phyloP scores from a whole-genome alignment of 495 filamentous ascomycete genomes.

The Arthonia radiata region DNA sequence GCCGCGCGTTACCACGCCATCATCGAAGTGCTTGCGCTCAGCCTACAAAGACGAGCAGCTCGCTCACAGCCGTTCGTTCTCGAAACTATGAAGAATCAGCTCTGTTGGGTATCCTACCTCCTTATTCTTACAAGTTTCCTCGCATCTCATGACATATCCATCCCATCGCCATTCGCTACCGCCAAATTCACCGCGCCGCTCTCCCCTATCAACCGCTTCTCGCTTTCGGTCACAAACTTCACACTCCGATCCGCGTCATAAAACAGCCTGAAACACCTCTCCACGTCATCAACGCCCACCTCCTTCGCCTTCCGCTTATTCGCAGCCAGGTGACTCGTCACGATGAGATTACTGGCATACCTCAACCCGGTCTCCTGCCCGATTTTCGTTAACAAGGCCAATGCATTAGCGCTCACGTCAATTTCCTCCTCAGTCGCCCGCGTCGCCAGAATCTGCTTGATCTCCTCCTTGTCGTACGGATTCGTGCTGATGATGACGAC shows the following conservation, averaged over 20 bases:
- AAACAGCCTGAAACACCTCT: slow-evolving; percentile 80
- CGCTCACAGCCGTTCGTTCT: too few relatives aligned
- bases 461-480: slow-evolving; percentile 62
- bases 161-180: slow-evolving; percentile 35
- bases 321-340: slow-evolving; percentile 59
- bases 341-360: slow-evolving; percentile 91
- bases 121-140: too few relatives aligned
- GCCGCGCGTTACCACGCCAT: too few relatives aligned
- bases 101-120: too few relatives aligned
- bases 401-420: slow-evolving; percentile 64
- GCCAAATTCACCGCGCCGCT: slow-evolving; percentile 52
- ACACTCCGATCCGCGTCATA: slow-evolving; percentile 73
- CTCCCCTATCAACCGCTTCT: slow-evolving; percentile 80
- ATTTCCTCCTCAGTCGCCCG: slow-evolving; percentile 90
- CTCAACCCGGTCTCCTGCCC: slow-evolving; percentile 77
- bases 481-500: slow-evolving; percentile 93
- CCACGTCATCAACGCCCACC: slow-evolving; percentile 67
- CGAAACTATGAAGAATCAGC: too few relatives aligned
- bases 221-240: slow-evolving; percentile 68
- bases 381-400: slow-evolving; percentile 83
- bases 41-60: too few relatives aligned
- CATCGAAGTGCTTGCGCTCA: too few relatives aligned
- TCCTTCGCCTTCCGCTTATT: slow-evolving; percentile 57
- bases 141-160: too few relatives aligned
- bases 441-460: slow-evolving; percentile 71